phyloP scores from a whole-genome alignment of 2,329 filamentous ascomycete genomes.

The Tolypocladium guangdongense region DNA sequence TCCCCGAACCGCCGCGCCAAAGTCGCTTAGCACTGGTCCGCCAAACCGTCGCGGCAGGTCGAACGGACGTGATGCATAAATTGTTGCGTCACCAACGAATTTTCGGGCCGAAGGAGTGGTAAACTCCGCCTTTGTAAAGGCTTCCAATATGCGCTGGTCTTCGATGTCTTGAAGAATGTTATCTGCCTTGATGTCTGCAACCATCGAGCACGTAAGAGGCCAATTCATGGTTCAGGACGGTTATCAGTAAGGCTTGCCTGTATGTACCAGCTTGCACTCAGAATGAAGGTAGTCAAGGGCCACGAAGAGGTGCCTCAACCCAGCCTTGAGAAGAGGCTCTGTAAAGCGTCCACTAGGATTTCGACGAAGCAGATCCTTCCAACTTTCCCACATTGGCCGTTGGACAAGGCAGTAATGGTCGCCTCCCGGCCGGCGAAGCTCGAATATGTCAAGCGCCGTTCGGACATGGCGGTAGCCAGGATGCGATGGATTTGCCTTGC shows the following conservation, averaged over 20 bases:
- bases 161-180: constrained; percentile 22
- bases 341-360: constrained; percentile 24
- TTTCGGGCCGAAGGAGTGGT: not conserved
- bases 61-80: not conserved
- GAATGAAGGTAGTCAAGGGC: constrained; percentile 29
- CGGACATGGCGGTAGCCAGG: constrained; percentile 18
- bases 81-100: not conserved
- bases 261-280: constrained; percentile 31
- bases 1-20: not conserved
- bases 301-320: constrained; percentile 19
- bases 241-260: no score
- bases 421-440: not conserved
- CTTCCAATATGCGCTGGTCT: constrained; percentile 1
- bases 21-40: not conserved
- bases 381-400: constrained; percentile 27
- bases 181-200: constrained; percentile 28
- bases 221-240: no score
- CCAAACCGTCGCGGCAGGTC: not conserved
- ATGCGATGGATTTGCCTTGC: constrained; percentile 12
- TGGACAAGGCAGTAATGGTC: constrained; percentile 21
- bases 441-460: constrained; percentile 18
- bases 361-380: constrained; percentile 22
- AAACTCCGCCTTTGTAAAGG: constrained; percentile 1
- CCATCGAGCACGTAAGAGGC: no score
- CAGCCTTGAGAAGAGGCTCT: constrained; percentile 21